Evolutionary conservation across 805 yeast species (phyloP), one percentile per base, ranked within the genome.

Genomic region (Candida maris): DNA sequence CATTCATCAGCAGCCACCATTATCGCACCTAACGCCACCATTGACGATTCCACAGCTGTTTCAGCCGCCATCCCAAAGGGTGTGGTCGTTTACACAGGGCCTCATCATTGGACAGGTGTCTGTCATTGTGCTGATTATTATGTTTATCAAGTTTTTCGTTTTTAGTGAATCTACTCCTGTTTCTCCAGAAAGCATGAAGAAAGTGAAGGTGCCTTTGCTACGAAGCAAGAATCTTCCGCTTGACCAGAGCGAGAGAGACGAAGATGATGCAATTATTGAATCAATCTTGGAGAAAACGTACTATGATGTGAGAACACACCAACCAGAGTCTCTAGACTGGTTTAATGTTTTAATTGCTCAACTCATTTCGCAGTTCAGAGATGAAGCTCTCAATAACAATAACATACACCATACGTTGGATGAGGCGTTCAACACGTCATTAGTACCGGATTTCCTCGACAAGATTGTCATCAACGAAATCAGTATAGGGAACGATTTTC

Each of bases 241-340:
- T 19, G 32, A 30, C 3, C 34, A 37, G 24, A 35, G 35, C 8
- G 28, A 36, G 14, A 38, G 38, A 27, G 24, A 26, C 18, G 33
- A 34, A 18, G 48, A 44, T 24, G 46, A 40, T 14, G 38, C 47
- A 10, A 48, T 45, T 2, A 41, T 41, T 18, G 57, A 46, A 29
- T 37, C 76, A 1, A 85, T 93, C 15, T 65, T 93, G 26, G 97
- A 91, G 45, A 89, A 88, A 51, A 88, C 97, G 0, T 87, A 87
- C 55, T 93, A 93, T 60, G 85, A 93, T 53, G 97, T 93, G 2
- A 79, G 80, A 30, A 79, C 78, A 18, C 98, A 93, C 57, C 70
- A 79, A 13, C 75, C 97, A 0, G 98, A 93, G 64, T 83, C 96
- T 0, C 64, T 93, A 42, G 98, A 93, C 58, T 93, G 98, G 98